Percentiles rank a stretch among this genome's conserved stretches.
These are phyloP conservation scores for Chaetomium globosum DNA, from an alignment of 2,329 filamentous ascomycete genomes.

Conservation along the genomic window DNA sequence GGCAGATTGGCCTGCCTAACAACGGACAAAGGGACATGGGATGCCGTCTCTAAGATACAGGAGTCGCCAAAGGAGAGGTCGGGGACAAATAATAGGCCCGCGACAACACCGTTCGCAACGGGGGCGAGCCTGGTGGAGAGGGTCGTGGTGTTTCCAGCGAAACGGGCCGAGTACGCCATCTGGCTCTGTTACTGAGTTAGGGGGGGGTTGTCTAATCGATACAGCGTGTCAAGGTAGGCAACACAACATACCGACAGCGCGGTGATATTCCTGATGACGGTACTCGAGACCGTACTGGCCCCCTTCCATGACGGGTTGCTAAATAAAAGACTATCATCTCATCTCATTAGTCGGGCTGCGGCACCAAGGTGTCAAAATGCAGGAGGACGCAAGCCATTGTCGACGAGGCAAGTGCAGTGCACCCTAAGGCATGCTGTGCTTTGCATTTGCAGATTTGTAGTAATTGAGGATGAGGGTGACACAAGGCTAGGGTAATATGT, in stretches of 20 bases:
- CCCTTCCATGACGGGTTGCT: constrained; percentile 61
- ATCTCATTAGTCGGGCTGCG: constrained; percentile 14
- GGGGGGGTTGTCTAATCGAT: not conserved
- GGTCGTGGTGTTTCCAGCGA: constrained; percentile 68
- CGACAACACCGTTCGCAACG: constrained; percentile 62
- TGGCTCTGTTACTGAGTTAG: constrained; percentile 41
- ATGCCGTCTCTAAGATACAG: constrained; percentile 64
- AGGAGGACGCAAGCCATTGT: not conserved
- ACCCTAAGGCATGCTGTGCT: constrained; percentile 17
- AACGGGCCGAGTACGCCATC: constrained; percentile 56
- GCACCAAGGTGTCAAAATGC: not conserved
- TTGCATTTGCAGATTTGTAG: not conserved
- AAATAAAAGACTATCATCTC: constrained; percentile 55
- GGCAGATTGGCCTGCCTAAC: constrained; percentile 73
- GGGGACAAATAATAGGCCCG: constrained; percentile 85
- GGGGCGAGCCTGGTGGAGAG: constrained; percentile 69
- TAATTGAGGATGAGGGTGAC: constrained; percentile 11
- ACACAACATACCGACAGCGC: constrained; percentile 54
- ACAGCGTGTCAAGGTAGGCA: not conserved
- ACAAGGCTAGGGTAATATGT: constrained; percentile 6
- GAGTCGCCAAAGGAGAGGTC: constrained; percentile 60
- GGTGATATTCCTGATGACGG: constrained; percentile 60
- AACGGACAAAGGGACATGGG: constrained; percentile 73
- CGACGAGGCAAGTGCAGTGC: not conserved
- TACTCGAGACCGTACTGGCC: constrained; percentile 54